Conservation (phyloP, 352 stramenopile genomes). For the Plasmopara viticola region DNA sequence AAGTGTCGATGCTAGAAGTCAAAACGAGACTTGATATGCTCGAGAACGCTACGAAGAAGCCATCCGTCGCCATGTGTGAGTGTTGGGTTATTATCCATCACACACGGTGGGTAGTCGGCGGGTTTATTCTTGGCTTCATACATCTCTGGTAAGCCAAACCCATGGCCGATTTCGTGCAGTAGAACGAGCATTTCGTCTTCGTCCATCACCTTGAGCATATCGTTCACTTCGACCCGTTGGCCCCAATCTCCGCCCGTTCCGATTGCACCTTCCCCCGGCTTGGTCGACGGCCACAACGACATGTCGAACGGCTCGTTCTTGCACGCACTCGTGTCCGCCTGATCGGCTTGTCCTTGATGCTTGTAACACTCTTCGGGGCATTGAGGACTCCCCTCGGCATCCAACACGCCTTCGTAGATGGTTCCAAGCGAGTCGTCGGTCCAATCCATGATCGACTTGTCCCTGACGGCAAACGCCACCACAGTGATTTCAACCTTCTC, state of each 20-base stretch:
- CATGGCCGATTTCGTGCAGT: slow-evolving; percentile 40
- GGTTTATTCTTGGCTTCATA: slow-evolving; percentile 22
- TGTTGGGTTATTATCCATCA: slow-evolving; percentile 13
- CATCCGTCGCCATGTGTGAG: slow-evolving; percentile 12
- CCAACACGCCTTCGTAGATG: slow-evolving; percentile 1
- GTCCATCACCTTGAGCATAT: slow-evolving; percentile 29
- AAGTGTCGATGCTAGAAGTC: not conserved
- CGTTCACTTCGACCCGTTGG: slow-evolving; percentile 3
- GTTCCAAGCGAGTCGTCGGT: slow-evolving; percentile 20
- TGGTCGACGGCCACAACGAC: slow-evolving; percentile 35
- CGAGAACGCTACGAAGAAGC: slow-evolving; percentile 6
- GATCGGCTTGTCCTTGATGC: slow-evolving; percentile 12
- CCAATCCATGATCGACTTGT: slow-evolving; percentile 34
- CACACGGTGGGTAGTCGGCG: slow-evolving; percentile 10
- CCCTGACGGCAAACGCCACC: slow-evolving; percentile 27
- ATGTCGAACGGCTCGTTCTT: slow-evolving; percentile 17
- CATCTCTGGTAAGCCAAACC: slow-evolving; percentile 27
- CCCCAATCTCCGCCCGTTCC: slow-evolving; percentile 18
- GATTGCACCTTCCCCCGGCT: slow-evolving; percentile 13
- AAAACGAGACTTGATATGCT: slow-evolving; percentile 14
- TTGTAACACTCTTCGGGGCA: slow-evolving; percentile 4
- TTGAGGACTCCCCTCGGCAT: not conserved
- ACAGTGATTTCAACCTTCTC: slow-evolving; percentile 28
- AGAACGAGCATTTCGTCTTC: slow-evolving; percentile 26
- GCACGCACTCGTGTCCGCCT: slow-evolving; percentile 15